phyloP scores from a whole-genome alignment of 2,329 filamentous ascomycete species.

The Beauveria australis region DNA sequence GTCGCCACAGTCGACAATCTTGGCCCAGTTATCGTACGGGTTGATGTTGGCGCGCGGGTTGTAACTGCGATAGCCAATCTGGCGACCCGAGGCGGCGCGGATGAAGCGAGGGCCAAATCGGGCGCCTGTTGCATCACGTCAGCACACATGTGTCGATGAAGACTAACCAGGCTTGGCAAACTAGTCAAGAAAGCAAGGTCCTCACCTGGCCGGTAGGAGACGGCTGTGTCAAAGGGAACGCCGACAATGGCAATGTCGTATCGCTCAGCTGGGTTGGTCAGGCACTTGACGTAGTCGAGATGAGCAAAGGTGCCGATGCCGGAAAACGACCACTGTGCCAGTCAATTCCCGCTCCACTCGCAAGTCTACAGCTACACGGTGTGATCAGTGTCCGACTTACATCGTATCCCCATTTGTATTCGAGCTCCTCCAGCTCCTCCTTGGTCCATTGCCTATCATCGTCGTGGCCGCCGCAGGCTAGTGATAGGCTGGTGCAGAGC shows the following conservation, averaged over 20 bases:
- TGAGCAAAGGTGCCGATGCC: conserved; percentile 72
- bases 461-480: conserved; percentile 21
- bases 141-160: background rate
- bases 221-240: conserved; percentile 66
- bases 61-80: conserved; percentile 69
- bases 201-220: conserved; percentile 59
- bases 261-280: conserved; percentile 52
- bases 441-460: conserved; percentile 37
- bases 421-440: conserved; percentile 43
- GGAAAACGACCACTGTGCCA: conserved; percentile 43
- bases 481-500: conserved; percentile 19
- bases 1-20: conserved; percentile 82
- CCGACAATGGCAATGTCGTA: conserved; percentile 69
- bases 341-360: background rate
- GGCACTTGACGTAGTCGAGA: conserved; percentile 58
- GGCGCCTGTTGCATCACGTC: conserved; percentile 37
- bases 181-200: background rate
- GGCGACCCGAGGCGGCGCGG: conserved; percentile 71
- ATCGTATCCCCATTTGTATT: conserved; percentile 50
- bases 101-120: conserved; percentile 86
- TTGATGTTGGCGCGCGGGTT: conserved; percentile 78
- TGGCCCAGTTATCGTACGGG: conserved; percentile 76
- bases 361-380: background rate
- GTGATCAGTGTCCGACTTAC: conserved; percentile 26
- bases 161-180: too few species aligned